Base-by-base conservation (phyloP, 257 asterid species). In the Primulina eburnea region DNA sequence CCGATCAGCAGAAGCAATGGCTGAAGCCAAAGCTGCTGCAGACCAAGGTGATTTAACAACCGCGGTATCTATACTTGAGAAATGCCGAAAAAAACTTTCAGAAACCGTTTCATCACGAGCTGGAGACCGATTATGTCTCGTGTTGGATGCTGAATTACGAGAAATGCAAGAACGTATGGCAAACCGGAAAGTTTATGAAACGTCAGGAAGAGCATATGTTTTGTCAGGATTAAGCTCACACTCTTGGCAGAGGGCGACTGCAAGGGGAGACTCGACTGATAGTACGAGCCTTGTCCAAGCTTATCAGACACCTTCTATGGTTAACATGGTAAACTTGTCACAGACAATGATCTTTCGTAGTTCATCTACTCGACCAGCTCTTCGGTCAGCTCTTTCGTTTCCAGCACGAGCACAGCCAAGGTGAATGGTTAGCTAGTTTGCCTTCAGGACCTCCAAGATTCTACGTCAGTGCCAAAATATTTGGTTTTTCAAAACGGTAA, bases 181-280 rank as follows among this genome's bases (percentile, higher is more conserved):
- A 1, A 85, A 71, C 74, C 85, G 90, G 17, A 96, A 64, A 0
- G 76, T 79, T 4, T 94, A 90, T 26, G 97, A 89, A 80, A 71
- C 89, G 2, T 86, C 95, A 0, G 99, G 99, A 1, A 77, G 99
- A 79, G 97, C 99, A 35, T 94, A 94, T 40, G 88, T 94, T 10
- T 64, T 94, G 70, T 89, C 99, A 0, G 99, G 99, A 32, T 67
- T 94, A 71, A 94, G 99, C 81, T 94, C 99, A 17, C 99, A 94
- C 61, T 88, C 92, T 8, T 87, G 92, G 96, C 99, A 94, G 83
- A 89, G 99, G 78, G 97, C 99, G 24, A 94, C 99, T 0, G 92
- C 95, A 4, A 77, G 96, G 5, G 97, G 99, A 6, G 94, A 93
- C 76, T 93, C 97, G 26, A 84, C 92, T 0, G 90, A 86, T 2